phyloP scores from a whole-genome alignment of 176 grass and related monocot species.

The Rhipidocladum racemiflorum region DNA sequence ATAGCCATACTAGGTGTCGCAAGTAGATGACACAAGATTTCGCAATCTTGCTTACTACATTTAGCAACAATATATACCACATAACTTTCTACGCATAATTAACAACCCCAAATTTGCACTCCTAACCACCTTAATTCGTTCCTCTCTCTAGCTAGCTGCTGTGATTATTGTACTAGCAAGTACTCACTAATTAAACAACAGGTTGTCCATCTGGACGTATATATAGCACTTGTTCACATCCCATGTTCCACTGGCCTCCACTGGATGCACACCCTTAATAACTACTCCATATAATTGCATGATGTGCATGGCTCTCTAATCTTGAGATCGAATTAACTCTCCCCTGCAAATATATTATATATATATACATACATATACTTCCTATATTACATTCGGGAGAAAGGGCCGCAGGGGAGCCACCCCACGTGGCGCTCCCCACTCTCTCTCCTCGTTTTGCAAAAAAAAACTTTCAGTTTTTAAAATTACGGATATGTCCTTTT shows the following conservation, averaged over 20 bases:
- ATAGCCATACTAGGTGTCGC: not conserved
- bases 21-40: not conserved
- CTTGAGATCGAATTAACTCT: not conserved
- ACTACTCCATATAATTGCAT: not conserved
- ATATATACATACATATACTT: too few relatives aligned
- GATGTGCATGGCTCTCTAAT: not conserved
- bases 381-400: too few relatives aligned
- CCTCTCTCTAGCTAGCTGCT: not conserved
- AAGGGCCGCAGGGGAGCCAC: too few relatives aligned
- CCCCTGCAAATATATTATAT: too few relatives aligned
- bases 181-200: not conserved
- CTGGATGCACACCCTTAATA: not conserved
- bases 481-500: too few relatives aligned
- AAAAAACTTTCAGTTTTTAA: too few relatives aligned
- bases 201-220: not conserved
- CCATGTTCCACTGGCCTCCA: constrained; percentile 14
- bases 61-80: not conserved
- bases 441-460: too few relatives aligned
- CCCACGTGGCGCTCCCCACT: too few relatives aligned
- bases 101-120: not conserved
- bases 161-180: not conserved
- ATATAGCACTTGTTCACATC: not conserved
- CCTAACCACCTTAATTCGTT: not conserved
- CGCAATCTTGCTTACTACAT: not conserved
- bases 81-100: not conserved